Percentiles rank a stretch among this genome's conserved stretches.
Evolutionary conservation across 768 basidiomycete genomes (phyloP).

Genomic region (Punctularia strigosozonata): DNA sequence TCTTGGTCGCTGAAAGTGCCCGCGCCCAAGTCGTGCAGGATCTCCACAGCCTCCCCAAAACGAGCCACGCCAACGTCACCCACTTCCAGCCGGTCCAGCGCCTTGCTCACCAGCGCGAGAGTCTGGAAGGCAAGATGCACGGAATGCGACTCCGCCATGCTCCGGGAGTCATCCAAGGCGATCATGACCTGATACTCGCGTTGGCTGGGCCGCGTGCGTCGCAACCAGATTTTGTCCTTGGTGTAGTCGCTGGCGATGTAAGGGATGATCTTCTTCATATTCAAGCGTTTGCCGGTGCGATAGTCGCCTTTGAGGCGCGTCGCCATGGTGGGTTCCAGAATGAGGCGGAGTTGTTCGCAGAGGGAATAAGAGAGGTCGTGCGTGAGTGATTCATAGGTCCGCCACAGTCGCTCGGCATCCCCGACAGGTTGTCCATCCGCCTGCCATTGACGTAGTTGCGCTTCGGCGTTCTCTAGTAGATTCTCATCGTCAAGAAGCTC

Average conservation of each 20-base stretch:
- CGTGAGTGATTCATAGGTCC: slow-evolving; percentile 81
- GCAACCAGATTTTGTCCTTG: slow-evolving; percentile 98
- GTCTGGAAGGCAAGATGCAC: slow-evolving; percentile 93
- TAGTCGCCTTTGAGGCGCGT: slow-evolving; percentile 95
- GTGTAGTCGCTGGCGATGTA: slow-evolving; percentile 99
- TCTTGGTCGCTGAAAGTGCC: slow-evolving; percentile 69
- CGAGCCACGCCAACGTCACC: slow-evolving; percentile 89
- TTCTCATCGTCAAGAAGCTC: no score
- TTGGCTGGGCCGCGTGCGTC: slow-evolving; percentile 85
- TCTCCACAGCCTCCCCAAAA: slow-evolving; percentile 82
- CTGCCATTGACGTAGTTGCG: slow-evolving; percentile 51
- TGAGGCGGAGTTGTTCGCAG: slow-evolving; percentile 93
- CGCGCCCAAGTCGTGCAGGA: slow-evolving; percentile 70
- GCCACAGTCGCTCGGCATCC: slow-evolving; percentile 75
- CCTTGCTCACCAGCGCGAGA: slow-evolving; percentile 82
- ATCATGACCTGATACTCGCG: slow-evolving; percentile 94
- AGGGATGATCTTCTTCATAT: slow-evolving; percentile 97
- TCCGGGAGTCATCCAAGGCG: slow-evolving; percentile 91
- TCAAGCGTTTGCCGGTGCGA: slow-evolving; percentile 91
- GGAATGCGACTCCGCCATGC: slow-evolving; percentile 89
- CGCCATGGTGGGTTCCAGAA: slow-evolving; percentile 89
- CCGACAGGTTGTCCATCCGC: slow-evolving; percentile 40
- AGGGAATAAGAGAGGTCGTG: slow-evolving; percentile 83
- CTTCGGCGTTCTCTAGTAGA: no score
- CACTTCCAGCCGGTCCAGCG: slow-evolving; percentile 83